Evolutionary conservation across 108 stramenopile species (phyloP).

Genomic region (Phaeodactylum tricornutum): DNA sequence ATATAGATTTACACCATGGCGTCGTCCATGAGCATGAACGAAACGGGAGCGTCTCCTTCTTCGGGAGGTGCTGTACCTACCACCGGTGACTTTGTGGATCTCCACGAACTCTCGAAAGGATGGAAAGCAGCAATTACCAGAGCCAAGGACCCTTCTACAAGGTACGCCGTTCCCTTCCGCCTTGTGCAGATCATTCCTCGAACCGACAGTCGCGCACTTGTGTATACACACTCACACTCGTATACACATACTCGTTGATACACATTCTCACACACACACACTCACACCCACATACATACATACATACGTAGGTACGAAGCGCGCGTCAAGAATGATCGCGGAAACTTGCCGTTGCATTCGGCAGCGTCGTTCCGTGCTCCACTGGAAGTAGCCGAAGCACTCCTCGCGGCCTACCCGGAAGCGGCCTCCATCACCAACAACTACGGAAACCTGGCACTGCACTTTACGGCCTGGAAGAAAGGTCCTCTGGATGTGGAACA

Average conservation of each 20-base stretch:
- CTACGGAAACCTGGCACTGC: conserved; percentile 74
- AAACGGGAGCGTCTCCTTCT: too few relatives aligned
- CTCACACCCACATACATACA: background rate
- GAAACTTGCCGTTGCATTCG: conserved; percentile 77
- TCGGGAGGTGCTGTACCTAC: too few relatives aligned
- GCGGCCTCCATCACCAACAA: conserved; percentile 81
- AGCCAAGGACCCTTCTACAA: conserved; percentile 67
- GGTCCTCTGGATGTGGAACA: conserved; percentile 77
- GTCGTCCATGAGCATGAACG: too few relatives aligned
- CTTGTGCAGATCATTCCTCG: too few relatives aligned
- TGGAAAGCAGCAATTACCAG: conserved; percentile 82
- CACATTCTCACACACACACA: background rate
- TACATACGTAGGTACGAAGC: conserved; percentile 46
- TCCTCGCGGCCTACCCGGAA: conserved; percentile 78
- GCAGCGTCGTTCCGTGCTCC: conserved; percentile 76
- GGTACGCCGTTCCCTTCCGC: conserved; percentile 23
- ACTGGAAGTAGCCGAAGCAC: conserved; percentile 73
- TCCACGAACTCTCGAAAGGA: conserved; percentile 81
- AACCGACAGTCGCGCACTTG: too few relatives aligned
- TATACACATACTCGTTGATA: too few relatives aligned
- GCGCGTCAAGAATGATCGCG: conserved; percentile 62
- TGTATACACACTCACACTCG: too few relatives aligned
- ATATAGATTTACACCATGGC: too few relatives aligned
- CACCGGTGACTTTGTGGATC: conserved; percentile 48
- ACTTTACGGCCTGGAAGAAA: conserved; percentile 87